Conservation (phyloP, 2,329 filamentous ascomycete genomes). For the Elsinoe ampelina region DNA sequence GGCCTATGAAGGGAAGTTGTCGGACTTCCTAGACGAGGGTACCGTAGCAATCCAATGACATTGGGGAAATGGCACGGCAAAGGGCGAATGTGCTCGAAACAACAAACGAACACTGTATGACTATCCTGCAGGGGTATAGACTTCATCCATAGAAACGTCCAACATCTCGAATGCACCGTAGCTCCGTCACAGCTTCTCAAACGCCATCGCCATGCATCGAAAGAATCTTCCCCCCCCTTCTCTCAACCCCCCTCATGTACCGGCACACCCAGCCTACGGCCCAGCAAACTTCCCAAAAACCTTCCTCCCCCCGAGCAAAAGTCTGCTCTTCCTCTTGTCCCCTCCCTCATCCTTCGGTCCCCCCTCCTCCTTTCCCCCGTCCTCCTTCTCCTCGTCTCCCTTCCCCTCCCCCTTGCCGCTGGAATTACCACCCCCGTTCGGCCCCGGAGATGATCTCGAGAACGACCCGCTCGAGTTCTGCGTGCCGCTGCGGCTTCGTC, state of each 20-base stretch:
- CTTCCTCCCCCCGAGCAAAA: slow-evolving; percentile 5
- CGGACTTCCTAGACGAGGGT: not conserved
- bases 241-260: not conserved
- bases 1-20: slow-evolving; percentile 1
- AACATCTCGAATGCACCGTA: not conserved
- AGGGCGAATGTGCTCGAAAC: not conserved
- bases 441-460: not conserved
- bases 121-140: not conserved
- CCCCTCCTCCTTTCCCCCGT: not conserved
- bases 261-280: too few species aligned
- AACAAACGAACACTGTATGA: not conserved
- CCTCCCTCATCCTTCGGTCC: slow-evolving; percentile 4
- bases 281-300: slow-evolving; percentile 1
- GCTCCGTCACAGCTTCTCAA: not conserved
- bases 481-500: slow-evolving; percentile 3
- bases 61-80: not conserved
- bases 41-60: not conserved
- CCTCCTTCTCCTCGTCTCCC: slow-evolving; percentile 9
- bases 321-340: slow-evolving; percentile 5
- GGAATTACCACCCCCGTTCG: not conserved
- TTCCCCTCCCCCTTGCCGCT: not conserved
- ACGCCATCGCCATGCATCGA: slow-evolving; percentile 11
- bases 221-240: not conserved
- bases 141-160: not conserved
- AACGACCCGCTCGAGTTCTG: not conserved